Evolutionary conservation across 306 rosid species (phyloP), one percentile per base, ranked within the genome.

Genomic region (Albizia julibrissin): DNA sequence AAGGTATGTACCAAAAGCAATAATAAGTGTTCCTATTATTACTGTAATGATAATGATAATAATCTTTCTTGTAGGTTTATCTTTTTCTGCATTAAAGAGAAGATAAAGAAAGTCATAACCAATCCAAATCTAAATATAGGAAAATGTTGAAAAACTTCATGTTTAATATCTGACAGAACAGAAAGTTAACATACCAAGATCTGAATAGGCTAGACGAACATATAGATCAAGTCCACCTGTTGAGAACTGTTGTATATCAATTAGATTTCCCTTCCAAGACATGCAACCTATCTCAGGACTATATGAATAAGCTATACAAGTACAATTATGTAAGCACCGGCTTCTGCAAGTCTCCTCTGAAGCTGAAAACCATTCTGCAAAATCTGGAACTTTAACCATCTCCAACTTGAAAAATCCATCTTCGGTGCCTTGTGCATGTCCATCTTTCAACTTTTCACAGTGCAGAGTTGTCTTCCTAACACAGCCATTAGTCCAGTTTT

Each of bases 301-400:
- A 3, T 47, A 29, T 18, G 85, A 69, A 31, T 85, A 85, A 0
- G 88, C 87, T 18, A 37, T 1, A 6, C 88, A 85, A 68, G 85
- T 65, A 62, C 86, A 82, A 11, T 76, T 82, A 46, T 73, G n/a
- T 61, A 87, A 76, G 71, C 90, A 87, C 19, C 18, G 10, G 16
- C 74, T 75, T 80, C 24, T 56, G 54, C 90, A 84, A 1, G 1
- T 10, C 4, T 76, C 85, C 0, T 22, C 27, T 65, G 70, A 31
- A 65, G 70, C n/a, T 9, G 34, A 13, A 0, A 73, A 1, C 24
- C 19, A 22, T 24, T 81, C 69, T 9, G 84, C 84, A 37, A 76
- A 81, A 59, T 64, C 81, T 0, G 91, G 97, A 50, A 88, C 64
- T 82, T 89, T 89, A 18, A 89, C 82, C 64, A 31, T 80, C 18